A percentile compares a stretch with the other conserved stretches of the same genome.
These are phyloP conservation scores for Kodamaea derodonti DNA, from an alignment of 1,139 yeast genomes.

Conservation along the genomic window DNA sequence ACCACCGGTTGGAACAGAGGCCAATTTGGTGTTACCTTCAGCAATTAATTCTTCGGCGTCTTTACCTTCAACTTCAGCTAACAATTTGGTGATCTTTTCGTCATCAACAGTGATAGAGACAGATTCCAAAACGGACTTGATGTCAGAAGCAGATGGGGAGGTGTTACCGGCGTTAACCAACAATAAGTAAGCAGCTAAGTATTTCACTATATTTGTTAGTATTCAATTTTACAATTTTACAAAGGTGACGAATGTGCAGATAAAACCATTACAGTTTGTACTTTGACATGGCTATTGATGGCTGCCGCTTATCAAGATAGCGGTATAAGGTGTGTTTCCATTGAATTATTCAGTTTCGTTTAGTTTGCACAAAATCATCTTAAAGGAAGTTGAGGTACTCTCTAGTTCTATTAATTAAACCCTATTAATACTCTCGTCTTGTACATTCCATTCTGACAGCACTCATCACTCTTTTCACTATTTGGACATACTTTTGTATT, in stretches of 20 bases:
- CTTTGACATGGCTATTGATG: not conserved
- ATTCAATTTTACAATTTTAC: slow-evolving; percentile 1
- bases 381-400: not conserved
- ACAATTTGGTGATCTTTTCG: slow-evolving; percentile 77
- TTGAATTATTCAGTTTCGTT: not conserved
- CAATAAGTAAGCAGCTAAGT: slow-evolving; percentile 68
- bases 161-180: slow-evolving; percentile 65
- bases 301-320: not conserved
- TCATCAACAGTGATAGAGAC: slow-evolving; percentile 97
- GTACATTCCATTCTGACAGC: not conserved
- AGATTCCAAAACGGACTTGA: slow-evolving; percentile 83
- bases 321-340: not conserved
- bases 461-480: not conserved
- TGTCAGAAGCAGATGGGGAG: slow-evolving; percentile 88
- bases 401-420: not conserved
- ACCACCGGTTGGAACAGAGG: slow-evolving; percentile 97
- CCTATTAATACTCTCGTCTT: not conserved
- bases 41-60: slow-evolving; percentile 87
- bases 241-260: not conserved
- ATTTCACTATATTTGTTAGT: slow-evolving; percentile 42
- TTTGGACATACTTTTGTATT: slow-evolving; percentile 8
- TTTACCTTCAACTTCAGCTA: slow-evolving; percentile 94
- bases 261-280: not conserved
- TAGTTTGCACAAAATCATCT: not conserved
- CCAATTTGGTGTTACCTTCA: slow-evolving; percentile 92